A percentile compares a stretch with the other conserved stretches of the same genome.
phyloP scores from a whole-genome alignment of 2,329 filamentous ascomycete species.

The Scedosporium aurantiacum region DNA sequence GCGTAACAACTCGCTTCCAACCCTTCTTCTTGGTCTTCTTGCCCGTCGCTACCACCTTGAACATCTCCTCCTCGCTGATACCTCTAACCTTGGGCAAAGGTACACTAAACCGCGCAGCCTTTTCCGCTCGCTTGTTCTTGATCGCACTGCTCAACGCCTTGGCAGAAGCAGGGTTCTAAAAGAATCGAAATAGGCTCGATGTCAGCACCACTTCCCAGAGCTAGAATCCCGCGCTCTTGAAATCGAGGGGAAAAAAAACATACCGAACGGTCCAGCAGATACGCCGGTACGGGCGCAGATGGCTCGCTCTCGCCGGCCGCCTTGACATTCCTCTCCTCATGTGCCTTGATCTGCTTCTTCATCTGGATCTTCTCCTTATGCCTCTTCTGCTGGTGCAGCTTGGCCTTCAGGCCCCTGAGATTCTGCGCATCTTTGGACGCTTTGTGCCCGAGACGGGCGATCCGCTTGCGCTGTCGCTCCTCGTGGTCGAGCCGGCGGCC shows the following conservation, averaged over 20 bases:
- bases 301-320: slow-evolving; percentile 69
- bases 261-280: slow-evolving; percentile 71
- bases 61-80: slow-evolving; percentile 94
- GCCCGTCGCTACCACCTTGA: slow-evolving; percentile 90
- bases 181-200: not conserved
- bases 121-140: slow-evolving; percentile 91
- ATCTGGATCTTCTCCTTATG: slow-evolving; percentile 98
- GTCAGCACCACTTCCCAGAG: slow-evolving; percentile 9
- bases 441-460: slow-evolving; percentile 82
- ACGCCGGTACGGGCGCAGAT: slow-evolving; percentile 75
- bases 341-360: slow-evolving; percentile 85
- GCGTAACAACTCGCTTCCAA: slow-evolving; percentile 59
- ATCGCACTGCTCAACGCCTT: slow-evolving; percentile 74
- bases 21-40: slow-evolving; percentile 87
- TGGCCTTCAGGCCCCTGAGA: slow-evolving; percentile 80
- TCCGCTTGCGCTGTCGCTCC: slow-evolving; percentile 76
- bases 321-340: slow-evolving; percentile 95
- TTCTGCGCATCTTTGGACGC: slow-evolving; percentile 86
- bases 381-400: slow-evolving; percentile 85
- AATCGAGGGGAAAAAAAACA: not conserved
- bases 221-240: not conserved
- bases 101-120: slow-evolving; percentile 86
- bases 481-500: slow-evolving; percentile 62
- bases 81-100: slow-evolving; percentile 89
- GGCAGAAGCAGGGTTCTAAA: slow-evolving; percentile 36